Conservation (phyloP, 352 stramenopile species). For the Phytophthora sp. region DNA sequence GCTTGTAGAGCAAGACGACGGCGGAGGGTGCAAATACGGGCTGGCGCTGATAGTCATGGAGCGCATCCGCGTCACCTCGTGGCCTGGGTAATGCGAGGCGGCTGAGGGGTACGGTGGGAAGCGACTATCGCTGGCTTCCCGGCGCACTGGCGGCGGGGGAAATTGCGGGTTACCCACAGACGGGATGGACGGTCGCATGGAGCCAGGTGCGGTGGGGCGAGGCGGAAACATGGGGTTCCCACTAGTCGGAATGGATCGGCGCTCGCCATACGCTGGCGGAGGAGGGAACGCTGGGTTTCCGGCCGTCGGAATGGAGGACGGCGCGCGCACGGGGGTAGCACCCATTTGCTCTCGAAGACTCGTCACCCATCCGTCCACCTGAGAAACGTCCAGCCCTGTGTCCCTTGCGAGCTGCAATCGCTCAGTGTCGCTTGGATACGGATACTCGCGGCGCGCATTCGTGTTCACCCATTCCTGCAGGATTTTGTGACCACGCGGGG, state of each 20-base stretch:
- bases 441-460: conserved; percentile 67
- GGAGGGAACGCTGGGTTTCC: conserved; percentile 69
- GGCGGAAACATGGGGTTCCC: conserved; percentile 80
- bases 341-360: conserved; percentile 74
- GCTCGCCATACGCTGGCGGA: conserved; percentile 53
- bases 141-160: conserved; percentile 54
- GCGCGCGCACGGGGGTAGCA: conserved; percentile 10
- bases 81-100: conserved; percentile 22
- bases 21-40: conserved; percentile 45
- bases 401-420: conserved; percentile 78
- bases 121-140: conserved; percentile 39
- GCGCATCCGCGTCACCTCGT: conserved; percentile 54
- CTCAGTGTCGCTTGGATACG: conserved; percentile 67
- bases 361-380: conserved; percentile 88
- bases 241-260: conserved; percentile 64
- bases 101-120: conserved; percentile 31
- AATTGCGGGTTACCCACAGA: conserved; percentile 60
- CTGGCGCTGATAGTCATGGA: conserved; percentile 67
- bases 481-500: conserved; percentile 75
- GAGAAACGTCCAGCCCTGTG: conserved; percentile 75
- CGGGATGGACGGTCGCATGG: conserved; percentile 57
- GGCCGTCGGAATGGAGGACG: conserved; percentile 59
- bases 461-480: conserved; percentile 81
- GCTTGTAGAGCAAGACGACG: conserved; percentile 11
- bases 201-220: conserved; percentile 34